A percentile compares a stretch with the other conserved stretches of the same genome.
Evolutionary conservation across 768 basidiomycete species (phyloP).

Genomic region (Pisolithus tinctorius): DNA sequence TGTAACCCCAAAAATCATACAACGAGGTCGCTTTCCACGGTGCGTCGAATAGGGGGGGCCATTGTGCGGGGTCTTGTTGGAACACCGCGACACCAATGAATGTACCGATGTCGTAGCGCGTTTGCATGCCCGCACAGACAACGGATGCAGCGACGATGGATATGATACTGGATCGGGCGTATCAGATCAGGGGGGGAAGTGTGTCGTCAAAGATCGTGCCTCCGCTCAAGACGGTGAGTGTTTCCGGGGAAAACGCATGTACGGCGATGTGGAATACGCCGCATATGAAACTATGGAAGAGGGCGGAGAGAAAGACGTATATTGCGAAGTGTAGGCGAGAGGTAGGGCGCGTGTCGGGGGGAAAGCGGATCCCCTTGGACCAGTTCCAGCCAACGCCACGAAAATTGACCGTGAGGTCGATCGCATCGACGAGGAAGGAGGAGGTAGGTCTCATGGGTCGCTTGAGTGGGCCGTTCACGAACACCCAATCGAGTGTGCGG

Average conservation of each 20-base stretch:
- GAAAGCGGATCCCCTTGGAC: constrained; percentile 29
- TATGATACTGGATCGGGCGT: constrained; percentile 36
- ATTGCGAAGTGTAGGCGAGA: constrained; percentile 33
- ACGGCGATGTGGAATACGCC: constrained; percentile 41
- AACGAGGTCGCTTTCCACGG: constrained; percentile 34
- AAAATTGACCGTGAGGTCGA: constrained; percentile 44
- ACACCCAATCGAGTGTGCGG: constrained; percentile 6
- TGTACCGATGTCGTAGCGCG: constrained; percentile 19
- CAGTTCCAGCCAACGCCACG: constrained; percentile 61
- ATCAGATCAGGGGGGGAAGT: constrained; percentile 20
- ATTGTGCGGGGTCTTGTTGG: constrained; percentile 21
- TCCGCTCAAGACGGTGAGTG: constrained; percentile 18
- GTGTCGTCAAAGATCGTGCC: constrained; percentile 29
- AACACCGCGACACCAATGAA: constrained; percentile 23
- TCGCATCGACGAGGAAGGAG: constrained; percentile 28
- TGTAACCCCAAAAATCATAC: constrained; percentile 29
- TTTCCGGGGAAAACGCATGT: constrained; percentile 38
- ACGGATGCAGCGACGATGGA: constrained; percentile 36
- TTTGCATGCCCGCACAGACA: constrained; percentile 40
- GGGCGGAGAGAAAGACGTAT: constrained; percentile 26
- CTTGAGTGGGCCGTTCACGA: not conserved
- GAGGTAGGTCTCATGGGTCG: not conserved
- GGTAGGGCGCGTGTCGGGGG: constrained; percentile 34
- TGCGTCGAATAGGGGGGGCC: constrained; percentile 27
- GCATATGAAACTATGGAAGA: constrained; percentile 32